Evolutionary conservation across 495 filamentous ascomycete species (phyloP), one percentile per base, ranked within the genome.

Genomic region (Penicillium pancosmium): DNA sequence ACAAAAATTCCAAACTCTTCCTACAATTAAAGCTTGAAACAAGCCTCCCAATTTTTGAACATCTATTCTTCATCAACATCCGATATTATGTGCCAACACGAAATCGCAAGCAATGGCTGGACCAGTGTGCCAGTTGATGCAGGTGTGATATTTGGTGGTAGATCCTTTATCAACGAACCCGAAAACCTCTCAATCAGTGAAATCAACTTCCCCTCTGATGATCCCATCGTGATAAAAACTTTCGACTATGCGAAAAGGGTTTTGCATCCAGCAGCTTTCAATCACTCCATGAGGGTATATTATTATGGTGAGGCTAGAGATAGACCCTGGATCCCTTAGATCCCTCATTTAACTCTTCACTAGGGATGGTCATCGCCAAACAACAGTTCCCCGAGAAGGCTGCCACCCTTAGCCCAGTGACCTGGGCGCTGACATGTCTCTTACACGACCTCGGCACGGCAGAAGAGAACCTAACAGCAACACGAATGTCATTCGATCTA

Each of bases 391-490:
- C 69, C 5, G 38, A 55, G 50, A 48, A 61, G 34, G 43, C 36
- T 34, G 54, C 64, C 1, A 15, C 54, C 18, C 56, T 69, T 1
- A 69, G 56, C 47, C 66, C 68, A 1, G 50, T 41, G 67, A 76
- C 86, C 65, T 86, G 80, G 69, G 61, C 79, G 81, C 57, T 93
- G 3, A 77, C 86, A 38, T 83, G 80, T 65, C 78, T 92, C 8
- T 80, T 93, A 4, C 88, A 91, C 73, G 91, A 92, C 71, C 84
- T 92, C 56, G 89, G 87, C 50, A 86, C 87, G 7, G 84, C 85
- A 4, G 72, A 80, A 16, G 72, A 78, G 18, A 86, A 91, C 71
- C 73, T 88, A 23, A 67, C 70, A 2, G 74, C 78, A 0, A 92
- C 89, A 0, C 60, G 62, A 2, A 80, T 80, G 63, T 59, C 75